These are phyloP conservation scores for Apiotrichum brassicae DNA, from an alignment of 1,284 basidiomycete species.

Conservation along the genomic window DNA sequence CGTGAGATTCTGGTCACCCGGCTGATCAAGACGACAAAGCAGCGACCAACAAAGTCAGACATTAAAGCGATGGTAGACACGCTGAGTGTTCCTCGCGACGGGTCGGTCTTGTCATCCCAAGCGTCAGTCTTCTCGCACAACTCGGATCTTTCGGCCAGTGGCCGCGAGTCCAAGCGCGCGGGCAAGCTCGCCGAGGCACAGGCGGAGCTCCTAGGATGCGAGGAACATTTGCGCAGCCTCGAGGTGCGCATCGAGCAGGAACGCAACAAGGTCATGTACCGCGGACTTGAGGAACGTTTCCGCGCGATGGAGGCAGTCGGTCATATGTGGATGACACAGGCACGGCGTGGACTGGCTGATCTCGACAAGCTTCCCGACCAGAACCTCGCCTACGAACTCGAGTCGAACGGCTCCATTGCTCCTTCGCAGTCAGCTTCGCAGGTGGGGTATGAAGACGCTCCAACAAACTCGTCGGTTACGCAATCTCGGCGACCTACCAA, in stretches of 20 bases:
- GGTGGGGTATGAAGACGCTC: constrained; percentile 35
- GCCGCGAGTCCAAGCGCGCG: constrained; percentile 39
- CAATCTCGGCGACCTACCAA: neutral
- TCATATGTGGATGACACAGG: constrained; percentile 45
- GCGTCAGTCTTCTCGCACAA: constrained; percentile 26
- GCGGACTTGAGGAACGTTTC: constrained; percentile 45
- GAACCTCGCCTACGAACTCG: constrained; percentile 41
- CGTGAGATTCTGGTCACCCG: constrained; percentile 45
- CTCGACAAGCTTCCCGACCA: constrained; percentile 34
- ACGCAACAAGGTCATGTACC: constrained; percentile 46
- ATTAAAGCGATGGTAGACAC: constrained; percentile 34
- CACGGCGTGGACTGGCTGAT: constrained; percentile 42
- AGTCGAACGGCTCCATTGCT: constrained; percentile 47
- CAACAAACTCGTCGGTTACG: neutral
- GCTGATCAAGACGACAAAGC: constrained; percentile 46
- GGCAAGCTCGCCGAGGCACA: constrained; percentile 45
- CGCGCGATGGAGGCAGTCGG: constrained; percentile 46
- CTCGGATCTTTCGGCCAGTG: constrained; percentile 28
- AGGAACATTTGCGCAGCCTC: constrained; percentile 43
- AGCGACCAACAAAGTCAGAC: constrained; percentile 42
- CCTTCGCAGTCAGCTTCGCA: constrained; percentile 47
- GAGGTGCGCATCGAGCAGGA: constrained; percentile 45
- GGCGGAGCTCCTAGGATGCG: constrained; percentile 46
- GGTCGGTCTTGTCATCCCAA: constrained; percentile 22
- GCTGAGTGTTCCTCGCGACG: constrained; percentile 4